Conservation (phyloP, 345 rosid genomes). For the Eucalyptus marginata region DNA sequence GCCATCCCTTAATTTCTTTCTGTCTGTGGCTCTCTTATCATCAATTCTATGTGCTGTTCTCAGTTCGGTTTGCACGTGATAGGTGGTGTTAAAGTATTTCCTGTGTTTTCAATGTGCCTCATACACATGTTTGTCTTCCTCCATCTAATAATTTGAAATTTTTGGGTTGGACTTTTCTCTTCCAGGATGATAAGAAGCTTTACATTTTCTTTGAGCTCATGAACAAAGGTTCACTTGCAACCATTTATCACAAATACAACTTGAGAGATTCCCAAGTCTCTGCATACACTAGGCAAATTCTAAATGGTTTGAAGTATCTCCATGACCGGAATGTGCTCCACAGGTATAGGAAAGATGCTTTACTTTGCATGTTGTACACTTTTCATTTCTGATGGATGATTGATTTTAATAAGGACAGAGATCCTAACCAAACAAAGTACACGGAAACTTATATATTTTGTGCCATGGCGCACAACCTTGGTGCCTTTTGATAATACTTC, state of each 20-base stretch:
- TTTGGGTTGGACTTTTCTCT: neutral
- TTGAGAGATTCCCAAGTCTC: slow-evolving; percentile 60
- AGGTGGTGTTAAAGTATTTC: neutral
- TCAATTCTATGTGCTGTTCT: neutral
- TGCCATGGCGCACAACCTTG: neutral
- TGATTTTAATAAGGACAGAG: neutral
- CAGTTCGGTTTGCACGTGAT: neutral
- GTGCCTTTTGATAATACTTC: neutral
- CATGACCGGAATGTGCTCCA: slow-evolving; percentile 53
- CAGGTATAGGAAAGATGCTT: neutral
- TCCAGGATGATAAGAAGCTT: slow-evolving; percentile 59
- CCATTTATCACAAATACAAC: slow-evolving; percentile 37
- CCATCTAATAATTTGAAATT: neutral
- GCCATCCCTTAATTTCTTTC: neutral
- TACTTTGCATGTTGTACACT: neutral
- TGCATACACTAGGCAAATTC: slow-evolving; percentile 68
- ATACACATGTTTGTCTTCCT: neutral
- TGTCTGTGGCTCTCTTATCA: neutral
- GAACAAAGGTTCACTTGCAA: slow-evolving; percentile 58
- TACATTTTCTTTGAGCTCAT: slow-evolving; percentile 81
- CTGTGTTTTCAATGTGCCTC: neutral
- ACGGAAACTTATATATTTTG: neutral
- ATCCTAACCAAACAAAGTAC: neutral
- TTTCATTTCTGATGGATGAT: neutral
- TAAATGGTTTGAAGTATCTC: slow-evolving; percentile 48